Evolutionary conservation across 2,329 filamentous ascomycete genomes (phyloP), one percentile per base, ranked within the genome.

Genomic region (Epichloe sylvatica): DNA sequence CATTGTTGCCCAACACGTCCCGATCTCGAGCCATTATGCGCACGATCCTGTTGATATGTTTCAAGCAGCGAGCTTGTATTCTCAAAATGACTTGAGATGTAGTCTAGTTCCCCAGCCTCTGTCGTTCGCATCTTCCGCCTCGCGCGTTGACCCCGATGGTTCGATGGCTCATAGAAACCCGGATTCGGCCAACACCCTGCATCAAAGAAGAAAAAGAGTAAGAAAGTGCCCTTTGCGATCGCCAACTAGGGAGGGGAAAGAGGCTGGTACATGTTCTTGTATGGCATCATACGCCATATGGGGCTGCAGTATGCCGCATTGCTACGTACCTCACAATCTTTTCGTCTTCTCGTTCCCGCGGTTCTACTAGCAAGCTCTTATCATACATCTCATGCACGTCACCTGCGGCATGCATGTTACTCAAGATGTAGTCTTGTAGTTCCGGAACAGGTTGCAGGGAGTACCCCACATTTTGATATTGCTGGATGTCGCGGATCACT

Each of bases 361-460:
- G 92, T 67, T 98, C 92, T 53, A 98, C 83, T 61, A 83, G 77
- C 70, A 98, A 73, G 70, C 89, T 95, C 75, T 90, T 90, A 68
- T 97, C 90, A 72, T 97, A 98, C 92, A 97, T 97, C 73, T 97
- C 91, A 67, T 97, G 90, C 55, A 98, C 92, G 65, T 97, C 91
- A 47, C 89, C 86, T 4, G 92, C 91, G 33, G 84, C 84, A 70
- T 94, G 85, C 86, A 97, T 94, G 66, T 97, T 96, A 65, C 83
- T 90, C 57, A 96, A 70, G 56, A 98, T 95, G 68, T 97, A 98
- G 58, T 97, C 90, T 65, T 97, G 91, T 56, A 98, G 74, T 68
- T 97, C 92, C 2, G 83, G 78, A 15, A 98, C 91, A 0, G 89
- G 78, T 62, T 94, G 86, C 47, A 98, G 73, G 73, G 86, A 83